phyloP scores from a whole-genome alignment of 2,329 filamentous ascomycete species.

The Sarocladium strictum region DNA sequence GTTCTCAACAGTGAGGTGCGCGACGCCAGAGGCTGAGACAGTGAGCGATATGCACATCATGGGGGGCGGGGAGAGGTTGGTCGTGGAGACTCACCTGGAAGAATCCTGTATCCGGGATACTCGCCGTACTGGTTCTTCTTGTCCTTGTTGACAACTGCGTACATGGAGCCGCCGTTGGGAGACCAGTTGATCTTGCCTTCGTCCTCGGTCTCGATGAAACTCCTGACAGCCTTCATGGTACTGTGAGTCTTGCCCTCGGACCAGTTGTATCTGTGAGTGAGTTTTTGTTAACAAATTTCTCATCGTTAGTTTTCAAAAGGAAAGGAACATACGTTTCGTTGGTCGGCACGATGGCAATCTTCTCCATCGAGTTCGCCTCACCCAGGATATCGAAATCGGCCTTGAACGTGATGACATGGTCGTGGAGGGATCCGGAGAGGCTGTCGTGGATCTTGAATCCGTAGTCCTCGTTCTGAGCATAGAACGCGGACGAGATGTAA shows the following conservation, averaged over 20 bases:
- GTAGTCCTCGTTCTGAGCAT: conserved; percentile 25
- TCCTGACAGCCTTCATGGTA: conserved; percentile 41
- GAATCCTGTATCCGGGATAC: conserved; percentile 38
- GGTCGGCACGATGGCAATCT: conserved; percentile 24
- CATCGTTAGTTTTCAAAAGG: no score
- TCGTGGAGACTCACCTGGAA: conserved; percentile 21
- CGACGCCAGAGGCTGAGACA: conserved; percentile 16
- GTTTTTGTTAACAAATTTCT: not conserved
- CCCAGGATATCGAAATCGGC: conserved; percentile 35
- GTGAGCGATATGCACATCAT: not conserved
- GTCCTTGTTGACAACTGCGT: conserved; percentile 38
- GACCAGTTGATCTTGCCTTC: conserved; percentile 30
- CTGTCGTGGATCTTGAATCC: conserved; percentile 28
- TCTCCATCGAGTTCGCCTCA: conserved; percentile 29
- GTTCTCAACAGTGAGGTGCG: conserved; percentile 37
- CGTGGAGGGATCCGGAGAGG: conserved; percentile 32
- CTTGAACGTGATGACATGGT: conserved; percentile 33
- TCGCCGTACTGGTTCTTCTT: conserved; percentile 40
- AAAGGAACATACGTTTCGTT: conserved; percentile 12
- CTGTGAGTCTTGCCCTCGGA: conserved; percentile 34
- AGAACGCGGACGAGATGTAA: conserved; percentile 32
- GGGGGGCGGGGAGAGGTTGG: not conserved
- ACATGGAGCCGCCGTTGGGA: conserved; percentile 36
- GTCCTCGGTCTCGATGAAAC: conserved; percentile 34
- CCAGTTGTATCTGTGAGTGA: conserved; percentile 34